Evolutionary conservation across 2,329 filamentous ascomycete genomes (phyloP).

Genomic region (Fusarium sp.): DNA sequence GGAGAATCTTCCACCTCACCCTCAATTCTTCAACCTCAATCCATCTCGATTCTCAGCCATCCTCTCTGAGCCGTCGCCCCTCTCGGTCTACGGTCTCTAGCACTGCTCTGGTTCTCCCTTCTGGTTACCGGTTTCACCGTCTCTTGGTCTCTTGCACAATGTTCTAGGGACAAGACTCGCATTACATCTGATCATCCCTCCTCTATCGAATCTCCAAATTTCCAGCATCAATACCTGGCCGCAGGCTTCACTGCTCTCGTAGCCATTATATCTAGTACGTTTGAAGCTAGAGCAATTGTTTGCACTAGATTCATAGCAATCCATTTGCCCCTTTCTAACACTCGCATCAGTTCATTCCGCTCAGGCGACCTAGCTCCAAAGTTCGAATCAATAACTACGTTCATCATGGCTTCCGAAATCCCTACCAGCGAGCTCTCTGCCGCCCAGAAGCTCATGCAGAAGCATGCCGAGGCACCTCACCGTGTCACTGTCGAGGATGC

Average conservation of each 20-base stretch:
- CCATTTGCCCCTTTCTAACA: slow-evolving; percentile 29
- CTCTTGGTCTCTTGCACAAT: slow-evolving; percentile 56
- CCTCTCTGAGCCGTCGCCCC: slow-evolving; percentile 43
- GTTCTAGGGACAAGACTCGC: slow-evolving; percentile 56
- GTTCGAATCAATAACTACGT: slow-evolving; percentile 27
- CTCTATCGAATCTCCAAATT: slow-evolving; percentile 38
- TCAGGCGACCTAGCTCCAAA: slow-evolving; percentile 24
- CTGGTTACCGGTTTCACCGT: slow-evolving; percentile 58
- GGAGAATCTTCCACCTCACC: slow-evolving; percentile 62
- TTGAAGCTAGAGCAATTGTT: background rate
- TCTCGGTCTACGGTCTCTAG: slow-evolving; percentile 51
- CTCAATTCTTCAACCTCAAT: slow-evolving; percentile 52
- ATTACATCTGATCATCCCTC: slow-evolving; percentile 46
- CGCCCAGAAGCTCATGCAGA: slow-evolving; percentile 75
- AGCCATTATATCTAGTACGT: slow-evolving; percentile 38
- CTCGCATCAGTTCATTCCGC: slow-evolving; percentile 21
- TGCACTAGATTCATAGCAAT: too few species aligned
- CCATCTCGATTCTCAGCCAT: slow-evolving; percentile 46
- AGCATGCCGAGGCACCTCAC: slow-evolving; percentile 70
- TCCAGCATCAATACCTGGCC: slow-evolving; percentile 32
- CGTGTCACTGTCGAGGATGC: slow-evolving; percentile 85
- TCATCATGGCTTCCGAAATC: slow-evolving; percentile 62
- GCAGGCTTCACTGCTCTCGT: slow-evolving; percentile 45
- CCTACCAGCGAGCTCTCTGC: slow-evolving; percentile 65
- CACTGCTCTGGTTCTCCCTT: slow-evolving; percentile 59